These are phyloP conservation scores for Vitis hybrid DNA, from an alignment of 177 flowering plant species.

Conservation along the genomic window DNA sequence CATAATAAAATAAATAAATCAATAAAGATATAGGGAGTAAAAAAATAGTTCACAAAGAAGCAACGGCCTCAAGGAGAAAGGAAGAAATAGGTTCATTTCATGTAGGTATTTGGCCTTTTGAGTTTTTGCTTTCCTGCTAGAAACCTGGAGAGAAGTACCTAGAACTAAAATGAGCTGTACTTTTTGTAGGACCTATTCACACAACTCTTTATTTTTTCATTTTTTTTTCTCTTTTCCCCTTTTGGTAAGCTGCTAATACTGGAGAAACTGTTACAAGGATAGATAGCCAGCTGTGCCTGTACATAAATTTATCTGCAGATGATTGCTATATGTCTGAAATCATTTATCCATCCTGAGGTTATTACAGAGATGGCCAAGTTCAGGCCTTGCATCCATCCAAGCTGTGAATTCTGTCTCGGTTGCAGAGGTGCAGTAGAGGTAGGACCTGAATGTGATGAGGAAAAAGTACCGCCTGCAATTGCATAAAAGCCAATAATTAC, in stretches of 20 bases:
- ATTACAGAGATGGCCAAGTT: conserved; percentile 84
- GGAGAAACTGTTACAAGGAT: no score
- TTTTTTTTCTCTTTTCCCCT: no score
- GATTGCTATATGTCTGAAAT: conserved; percentile 11
- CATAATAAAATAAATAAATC: no score
- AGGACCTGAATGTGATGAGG: conserved; percentile 82
- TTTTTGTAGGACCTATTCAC: not conserved
- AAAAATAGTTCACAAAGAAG: no score
- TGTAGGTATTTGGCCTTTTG: no score
- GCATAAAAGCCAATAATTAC: not conserved
- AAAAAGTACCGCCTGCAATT: conserved; percentile 87
- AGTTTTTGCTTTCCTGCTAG: no score
- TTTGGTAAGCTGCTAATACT: no score
- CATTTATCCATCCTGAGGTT: conserved; percentile 70
- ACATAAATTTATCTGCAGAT: conserved; percentile 11
- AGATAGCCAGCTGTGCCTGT: conserved; percentile 11
- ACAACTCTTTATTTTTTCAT: no score
- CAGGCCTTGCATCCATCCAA: conserved; percentile 90
- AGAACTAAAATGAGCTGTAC: not conserved
- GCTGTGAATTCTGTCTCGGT: conserved; percentile 48
- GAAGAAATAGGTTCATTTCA: no score
- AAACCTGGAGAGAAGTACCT: no score
- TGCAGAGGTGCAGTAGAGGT: conserved; percentile 67
- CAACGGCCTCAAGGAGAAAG: no score
- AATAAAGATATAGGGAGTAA: no score